These are phyloP conservation scores for Populus tremula DNA, from an alignment of 345 rosid species.

Conservation along the genomic window DNA sequence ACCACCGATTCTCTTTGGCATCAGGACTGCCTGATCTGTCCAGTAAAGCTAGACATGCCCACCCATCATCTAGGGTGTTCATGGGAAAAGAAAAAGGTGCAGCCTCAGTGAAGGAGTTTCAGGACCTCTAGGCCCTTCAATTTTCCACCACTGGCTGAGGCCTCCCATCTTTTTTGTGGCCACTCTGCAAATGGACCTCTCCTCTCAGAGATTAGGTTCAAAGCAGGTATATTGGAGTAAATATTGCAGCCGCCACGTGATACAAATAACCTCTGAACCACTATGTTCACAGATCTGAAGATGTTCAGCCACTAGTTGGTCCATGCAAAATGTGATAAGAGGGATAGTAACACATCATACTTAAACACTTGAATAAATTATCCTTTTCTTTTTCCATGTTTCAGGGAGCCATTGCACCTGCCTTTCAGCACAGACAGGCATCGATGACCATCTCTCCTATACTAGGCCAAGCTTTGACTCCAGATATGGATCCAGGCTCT, in stretches of 20 bases:
- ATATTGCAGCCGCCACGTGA: background rate
- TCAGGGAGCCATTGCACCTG: slow-evolving; percentile 62
- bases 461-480: slow-evolving; percentile 41
- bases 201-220: background rate
- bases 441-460: slow-evolving; percentile 42
- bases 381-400: slow-evolving; percentile 21
- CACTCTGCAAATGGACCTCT: background rate
- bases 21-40: background rate
- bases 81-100: background rate
- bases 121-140: background rate
- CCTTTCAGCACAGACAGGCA: slow-evolving; percentile 46
- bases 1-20: slow-evolving; percentile 9
- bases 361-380: slow-evolving; percentile 5
- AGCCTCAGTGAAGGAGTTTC: background rate
- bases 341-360: background rate
- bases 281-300: slow-evolving; percentile 9
- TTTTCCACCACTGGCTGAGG: background rate
- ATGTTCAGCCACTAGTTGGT: slow-evolving; percentile 3
- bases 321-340: background rate
- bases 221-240: background rate
- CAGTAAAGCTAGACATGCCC: background rate
- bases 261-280: background rate
- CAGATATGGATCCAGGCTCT: slow-evolving; percentile 34
- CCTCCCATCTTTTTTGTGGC: background rate
- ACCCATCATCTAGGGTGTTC: background rate